These are phyloP conservation scores for Neonectria sp. DNA, from an alignment of 2,329 filamentous ascomycete species.

Conservation along the genomic window DNA sequence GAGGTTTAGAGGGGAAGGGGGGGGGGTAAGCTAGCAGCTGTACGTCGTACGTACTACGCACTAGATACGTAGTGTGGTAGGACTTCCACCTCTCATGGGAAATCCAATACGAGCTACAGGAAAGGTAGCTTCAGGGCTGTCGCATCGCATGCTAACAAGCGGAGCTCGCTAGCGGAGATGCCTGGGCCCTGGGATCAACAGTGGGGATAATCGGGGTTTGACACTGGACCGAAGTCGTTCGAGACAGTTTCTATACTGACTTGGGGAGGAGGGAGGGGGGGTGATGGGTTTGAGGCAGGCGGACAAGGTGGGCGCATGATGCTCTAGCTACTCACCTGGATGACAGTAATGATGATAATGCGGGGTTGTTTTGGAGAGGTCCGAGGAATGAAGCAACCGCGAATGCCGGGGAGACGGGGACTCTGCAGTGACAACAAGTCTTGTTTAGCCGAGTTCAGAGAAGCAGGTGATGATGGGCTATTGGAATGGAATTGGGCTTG, in stretches of 20 bases:
- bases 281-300: background rate
- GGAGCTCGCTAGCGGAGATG: conserved; percentile 6
- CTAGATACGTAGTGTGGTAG: background rate
- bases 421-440: conserved; percentile 1
- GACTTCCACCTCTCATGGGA: background rate
- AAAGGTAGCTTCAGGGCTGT: conserved; percentile 9
- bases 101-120: background rate
- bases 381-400: background rate
- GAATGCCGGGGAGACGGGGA: background rate
- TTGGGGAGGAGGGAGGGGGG: background rate
- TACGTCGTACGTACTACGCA: background rate
- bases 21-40: conserved; percentile 1
- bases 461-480: background rate
- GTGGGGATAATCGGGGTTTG: conserved; percentile 2
- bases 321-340: background rate
- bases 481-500: background rate
- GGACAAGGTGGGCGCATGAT: background rate
- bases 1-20: conserved; percentile 13
- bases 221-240: background rate
- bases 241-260: background rate
- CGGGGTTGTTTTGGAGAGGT: background rate
- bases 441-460: background rate
- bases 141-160: conserved; percentile 4
- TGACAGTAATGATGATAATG: background rate
- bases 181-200: background rate